Percentiles rank a stretch among this genome's conserved stretches.
Conservation (phyloP, 148 eudicot species). For the Rhododendron henanense region DNA sequence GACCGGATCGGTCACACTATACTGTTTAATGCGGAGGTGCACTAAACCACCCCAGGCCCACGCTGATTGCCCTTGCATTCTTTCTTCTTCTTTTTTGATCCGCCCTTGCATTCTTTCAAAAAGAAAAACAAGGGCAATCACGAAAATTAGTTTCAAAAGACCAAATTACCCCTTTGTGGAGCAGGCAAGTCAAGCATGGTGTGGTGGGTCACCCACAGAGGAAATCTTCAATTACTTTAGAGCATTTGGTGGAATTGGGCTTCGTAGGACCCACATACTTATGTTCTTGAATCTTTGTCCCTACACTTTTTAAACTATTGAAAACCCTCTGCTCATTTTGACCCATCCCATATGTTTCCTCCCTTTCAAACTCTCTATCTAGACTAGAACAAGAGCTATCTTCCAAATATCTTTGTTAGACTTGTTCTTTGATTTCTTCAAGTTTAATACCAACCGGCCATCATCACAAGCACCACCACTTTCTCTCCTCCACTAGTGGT, state of each 20-base stretch:
- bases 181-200: constrained; percentile 21
- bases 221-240: constrained; percentile 5
- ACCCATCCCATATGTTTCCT: background rate
- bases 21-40: no score
- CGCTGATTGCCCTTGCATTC: no score
- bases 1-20: fast-evolving
- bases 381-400: constrained; percentile 8
- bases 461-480: constrained; percentile 14
- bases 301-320: background rate
- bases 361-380: background rate
- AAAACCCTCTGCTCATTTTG: background rate
- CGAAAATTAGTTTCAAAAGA: no score
- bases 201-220: constrained; percentile 13
- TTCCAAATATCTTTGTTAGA: constrained; percentile 11
- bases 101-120: no score
- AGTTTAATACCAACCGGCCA: constrained; percentile 5
- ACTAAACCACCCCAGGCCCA: no score
- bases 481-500: constrained; percentile 38
- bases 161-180: constrained; percentile 3
- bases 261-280: constrained; percentile 19
- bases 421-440: constrained; percentile 7
- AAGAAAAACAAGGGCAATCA: no score
- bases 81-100: no score
- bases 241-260: constrained; percentile 42
- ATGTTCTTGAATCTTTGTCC: constrained; percentile 9